Evolutionary conservation across 331 rosid genomes (phyloP).

Genomic region (Malus hybrid): DNA sequence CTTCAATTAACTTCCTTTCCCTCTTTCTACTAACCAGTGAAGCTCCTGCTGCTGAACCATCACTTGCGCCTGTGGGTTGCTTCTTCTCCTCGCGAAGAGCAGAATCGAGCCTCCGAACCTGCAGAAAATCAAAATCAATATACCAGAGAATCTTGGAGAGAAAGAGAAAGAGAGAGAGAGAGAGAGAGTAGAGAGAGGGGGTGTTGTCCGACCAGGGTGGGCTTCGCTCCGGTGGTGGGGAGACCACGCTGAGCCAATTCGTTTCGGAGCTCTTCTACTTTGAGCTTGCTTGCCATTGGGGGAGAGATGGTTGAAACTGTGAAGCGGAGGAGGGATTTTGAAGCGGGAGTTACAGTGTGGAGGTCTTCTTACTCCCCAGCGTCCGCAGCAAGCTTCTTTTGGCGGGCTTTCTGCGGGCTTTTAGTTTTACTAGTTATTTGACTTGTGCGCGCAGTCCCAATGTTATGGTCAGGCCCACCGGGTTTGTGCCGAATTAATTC

Average conservation of each 20-base stretch:
- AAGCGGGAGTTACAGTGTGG: neutral
- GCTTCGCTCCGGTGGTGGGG: constrained; percentile 57
- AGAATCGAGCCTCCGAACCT: constrained; percentile 62
- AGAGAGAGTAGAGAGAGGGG: neutral
- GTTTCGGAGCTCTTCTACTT: constrained; percentile 64
- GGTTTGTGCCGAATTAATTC: neutral
- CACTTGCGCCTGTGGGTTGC: neutral
- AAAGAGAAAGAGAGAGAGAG: neutral
- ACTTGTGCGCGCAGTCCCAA: neutral
- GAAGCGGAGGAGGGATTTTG: neutral
- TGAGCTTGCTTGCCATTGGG: constrained; percentile 60
- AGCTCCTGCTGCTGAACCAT: neutral
- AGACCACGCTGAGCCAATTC: constrained; percentile 71
- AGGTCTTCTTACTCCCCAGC: neutral
- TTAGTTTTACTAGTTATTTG: neutral
- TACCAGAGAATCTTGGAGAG: neutral
- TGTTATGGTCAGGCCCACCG: neutral
- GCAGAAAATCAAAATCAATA: neutral
- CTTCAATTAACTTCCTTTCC: constrained; percentile 25
- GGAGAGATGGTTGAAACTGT: neutral
- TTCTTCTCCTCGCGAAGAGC: constrained; percentile 44
- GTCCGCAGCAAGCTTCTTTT: neutral
- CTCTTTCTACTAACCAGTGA: constrained; percentile 30
- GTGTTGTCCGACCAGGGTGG: constrained; percentile 34
- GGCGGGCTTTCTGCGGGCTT: neutral